Conservation (phyloP, 192 early-diverging fungal species). For the Coemansia sp. region DNA sequence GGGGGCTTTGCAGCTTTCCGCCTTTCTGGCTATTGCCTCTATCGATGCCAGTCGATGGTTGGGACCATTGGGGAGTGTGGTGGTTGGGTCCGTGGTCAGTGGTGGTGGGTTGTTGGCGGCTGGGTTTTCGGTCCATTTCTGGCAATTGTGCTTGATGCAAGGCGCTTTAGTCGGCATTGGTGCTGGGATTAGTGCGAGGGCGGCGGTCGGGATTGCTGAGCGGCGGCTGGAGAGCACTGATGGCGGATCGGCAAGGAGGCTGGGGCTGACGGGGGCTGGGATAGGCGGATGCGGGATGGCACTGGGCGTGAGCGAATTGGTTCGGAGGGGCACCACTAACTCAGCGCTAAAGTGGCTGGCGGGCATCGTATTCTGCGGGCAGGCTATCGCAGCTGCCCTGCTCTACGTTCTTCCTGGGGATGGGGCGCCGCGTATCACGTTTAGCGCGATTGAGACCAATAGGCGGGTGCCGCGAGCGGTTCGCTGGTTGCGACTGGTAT, state of each 20-base stretch:
- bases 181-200: constrained; percentile 36
- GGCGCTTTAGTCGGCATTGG: constrained; percentile 61
- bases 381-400: not conserved
- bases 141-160: constrained; percentile 64
- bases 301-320: constrained; percentile 4
- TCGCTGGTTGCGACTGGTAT: not conserved
- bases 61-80: not conserved
- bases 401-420: not conserved
- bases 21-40: not conserved
- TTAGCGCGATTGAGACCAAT: not conserved
- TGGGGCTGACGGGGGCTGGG: constrained; percentile 8
- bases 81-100: constrained; percentile 7
- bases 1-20: constrained; percentile 20
- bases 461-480: not conserved
- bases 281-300: constrained; percentile 20
- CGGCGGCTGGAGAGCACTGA: too few relatives aligned
- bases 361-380: constrained; percentile 4
- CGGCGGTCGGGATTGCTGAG: not conserved
- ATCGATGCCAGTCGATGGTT: not conserved
- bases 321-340: not conserved
- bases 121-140: constrained; percentile 52
- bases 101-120: constrained; percentile 26
- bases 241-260: not conserved
- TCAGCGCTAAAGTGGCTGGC: constrained; percentile 22
- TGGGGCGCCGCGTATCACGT: not conserved